Base-by-base conservation (phyloP, 2,329 filamentous ascomycete genomes). In the Fusarium illudens region DNA sequence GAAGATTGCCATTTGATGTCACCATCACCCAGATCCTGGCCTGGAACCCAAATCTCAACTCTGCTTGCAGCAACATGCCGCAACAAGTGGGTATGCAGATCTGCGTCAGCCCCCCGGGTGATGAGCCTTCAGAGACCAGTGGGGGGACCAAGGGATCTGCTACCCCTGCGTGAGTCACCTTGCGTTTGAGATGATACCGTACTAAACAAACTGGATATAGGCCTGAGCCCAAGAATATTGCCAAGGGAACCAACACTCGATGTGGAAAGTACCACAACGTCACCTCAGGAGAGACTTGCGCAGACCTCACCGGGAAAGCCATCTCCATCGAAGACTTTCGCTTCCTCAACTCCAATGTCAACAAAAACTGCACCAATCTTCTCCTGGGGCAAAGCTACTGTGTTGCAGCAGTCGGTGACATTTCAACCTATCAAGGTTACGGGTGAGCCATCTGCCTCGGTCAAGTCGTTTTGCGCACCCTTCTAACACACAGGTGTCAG, bases 41-140 rank as follows among this genome's bases (percentile, higher is more conserved):
- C 13, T 60, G 37, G 37, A 60, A 54, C 25, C 57, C 49, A 13
- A 20, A 34, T 10, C 57, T 60, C 29, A 60, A 60, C 29, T 15
- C 32, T 9, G n/a, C 48, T 4, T 60, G 57, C 22, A 53, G 46
- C 5, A 59, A 59, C 19, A 60, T 60, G 29, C 13, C 19, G 13
- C 49, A 60, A 37, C 57, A 60, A n/a, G 32, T 15, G 10, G 57
- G 33, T 22, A 60, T 48, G 37, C 57, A 60, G 19, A 53, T 60
- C 20, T 60, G 49, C 30, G 32, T 52, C 11, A 22, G 17, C 15
- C 17, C 30, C 6, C 33, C 32, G 3, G 19, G 49, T 19, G n/a
- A 34, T 25, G 49, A 37, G 5, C 49, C 49, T 8, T 52, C 17
- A 20, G 37, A 53, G 13, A 37, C 49, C 6, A 30, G 19, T 7